phyloP scores from a whole-genome alignment of 305 asterid species.

The Solanum aculeatissimum region DNA sequence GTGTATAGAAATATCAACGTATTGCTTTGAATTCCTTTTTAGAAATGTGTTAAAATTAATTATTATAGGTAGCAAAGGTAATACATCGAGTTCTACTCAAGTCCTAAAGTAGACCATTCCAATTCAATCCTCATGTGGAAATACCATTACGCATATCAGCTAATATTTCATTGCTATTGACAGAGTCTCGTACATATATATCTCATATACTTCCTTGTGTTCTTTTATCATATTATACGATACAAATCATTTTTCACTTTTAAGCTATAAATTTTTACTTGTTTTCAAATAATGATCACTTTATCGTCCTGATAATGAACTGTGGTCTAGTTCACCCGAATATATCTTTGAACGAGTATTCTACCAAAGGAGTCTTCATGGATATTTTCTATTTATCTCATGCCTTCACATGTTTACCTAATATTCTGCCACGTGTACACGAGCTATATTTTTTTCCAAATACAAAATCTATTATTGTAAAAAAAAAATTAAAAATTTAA shows the following conservation, averaged over 20 bases:
- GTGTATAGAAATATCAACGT: neutral
- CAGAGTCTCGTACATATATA: neutral
- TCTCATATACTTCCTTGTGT: neutral
- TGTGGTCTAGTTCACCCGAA: too few species aligned
- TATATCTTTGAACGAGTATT: neutral
- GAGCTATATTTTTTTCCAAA: neutral
- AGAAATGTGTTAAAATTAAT: too few species aligned
- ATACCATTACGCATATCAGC: neutral
- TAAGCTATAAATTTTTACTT: too few species aligned
- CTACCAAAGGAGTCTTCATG: neutral
- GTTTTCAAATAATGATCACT: too few species aligned
- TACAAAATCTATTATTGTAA: neutral
- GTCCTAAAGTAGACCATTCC: neutral
- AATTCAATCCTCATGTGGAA: neutral
- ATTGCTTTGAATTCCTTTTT: neutral
- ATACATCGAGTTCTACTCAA: neutral
- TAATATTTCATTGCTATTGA: neutral
- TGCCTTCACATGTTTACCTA: neutral
- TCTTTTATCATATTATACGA: neutral
- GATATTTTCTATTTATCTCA: neutral
- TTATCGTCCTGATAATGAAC: too few species aligned
- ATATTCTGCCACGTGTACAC: neutral
- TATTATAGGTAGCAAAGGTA: neutral
- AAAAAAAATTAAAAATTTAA: too few species aligned
- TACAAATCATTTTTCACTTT: too few species aligned